These are phyloP conservation scores for Rickenella mellea DNA, from an alignment of 768 basidiomycete species.

Conservation along the genomic window DNA sequence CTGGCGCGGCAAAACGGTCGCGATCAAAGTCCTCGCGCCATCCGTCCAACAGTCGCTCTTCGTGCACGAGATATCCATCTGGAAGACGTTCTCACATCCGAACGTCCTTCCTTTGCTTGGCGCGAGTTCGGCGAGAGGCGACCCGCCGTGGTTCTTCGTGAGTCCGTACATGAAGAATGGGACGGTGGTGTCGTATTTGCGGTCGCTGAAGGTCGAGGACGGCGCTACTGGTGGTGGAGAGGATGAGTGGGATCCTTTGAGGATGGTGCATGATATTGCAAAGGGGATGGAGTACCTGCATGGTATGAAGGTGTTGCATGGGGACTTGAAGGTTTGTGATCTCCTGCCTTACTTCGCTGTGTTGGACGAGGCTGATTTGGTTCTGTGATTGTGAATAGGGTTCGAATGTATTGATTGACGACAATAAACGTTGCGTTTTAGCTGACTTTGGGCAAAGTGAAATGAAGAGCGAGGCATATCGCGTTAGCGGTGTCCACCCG, in stretches of 20 bases:
- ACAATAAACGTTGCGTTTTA: constrained; percentile 56
- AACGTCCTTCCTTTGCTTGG: constrained; percentile 70
- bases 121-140: constrained; percentile 61
- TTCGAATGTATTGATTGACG: constrained; percentile 69
- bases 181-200: constrained; percentile 49
- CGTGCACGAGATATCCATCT: constrained; percentile 42
- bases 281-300: constrained; percentile 81
- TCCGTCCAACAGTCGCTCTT: constrained; percentile 57
- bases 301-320: constrained; percentile 57
- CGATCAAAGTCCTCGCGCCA: constrained; percentile 63
- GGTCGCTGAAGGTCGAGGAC: neutral
- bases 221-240: constrained; percentile 4
- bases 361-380: neutral
- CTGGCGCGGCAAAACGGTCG: constrained; percentile 59
- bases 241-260: constrained; percentile 37
- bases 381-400: constrained; percentile 40
- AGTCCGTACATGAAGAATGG: constrained; percentile 64
- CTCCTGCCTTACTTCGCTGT: neutral
- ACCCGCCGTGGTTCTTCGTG: constrained; percentile 74
- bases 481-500: constrained; percentile 41
- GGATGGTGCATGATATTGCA: constrained; percentile 65
- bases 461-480: constrained; percentile 63
- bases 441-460: constrained; percentile 80
- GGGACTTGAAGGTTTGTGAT: constrained; percentile 62
- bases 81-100: constrained; percentile 29